Evolutionary conservation across 768 basidiomycete genomes (phyloP).

Genomic region (Atractiella rhizophila): DNA sequence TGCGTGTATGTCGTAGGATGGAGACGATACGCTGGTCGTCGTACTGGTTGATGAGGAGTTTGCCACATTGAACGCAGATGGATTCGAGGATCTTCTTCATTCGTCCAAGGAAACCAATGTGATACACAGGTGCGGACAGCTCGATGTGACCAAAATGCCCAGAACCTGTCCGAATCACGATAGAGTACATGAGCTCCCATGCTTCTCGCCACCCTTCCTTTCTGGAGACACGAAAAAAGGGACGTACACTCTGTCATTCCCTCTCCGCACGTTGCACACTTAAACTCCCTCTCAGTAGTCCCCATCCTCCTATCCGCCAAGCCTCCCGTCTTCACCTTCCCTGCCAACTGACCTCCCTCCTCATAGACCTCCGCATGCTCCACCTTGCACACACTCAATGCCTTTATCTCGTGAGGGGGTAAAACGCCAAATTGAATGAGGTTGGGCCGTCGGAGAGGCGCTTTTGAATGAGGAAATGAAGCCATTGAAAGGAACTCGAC

Average conservation of each 20-base stretch:
- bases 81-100: slow-evolving; percentile 99
- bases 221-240: no score
- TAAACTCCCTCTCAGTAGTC: slow-evolving; percentile 89
- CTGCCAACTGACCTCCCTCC: slow-evolving; percentile 57
- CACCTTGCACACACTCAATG: slow-evolving; percentile 90
- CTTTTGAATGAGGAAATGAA: slow-evolving; percentile 46
- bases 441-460: slow-evolving; percentile 78
- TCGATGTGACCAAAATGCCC: slow-evolving; percentile 96
- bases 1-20: slow-evolving; percentile 11
- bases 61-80: slow-evolving; percentile 96
- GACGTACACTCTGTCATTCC: slow-evolving; percentile 99
- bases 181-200: no score
- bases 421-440: slow-evolving; percentile 98
- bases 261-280: slow-evolving; percentile 98
- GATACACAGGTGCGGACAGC: slow-evolving; percentile 1
- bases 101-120: slow-evolving; percentile 62
- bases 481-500: no score
- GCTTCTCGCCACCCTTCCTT: no score
- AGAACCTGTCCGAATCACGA: no score
- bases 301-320: slow-evolving; percentile 97
- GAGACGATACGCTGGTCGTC: slow-evolving; percentile 6
- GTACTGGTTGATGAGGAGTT: slow-evolving; percentile 56
- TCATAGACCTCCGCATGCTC: slow-evolving; percentile 98
- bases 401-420: slow-evolving; percentile 99
- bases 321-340: slow-evolving; percentile 75